Conservation (phyloP, 306 rosid species). For the Crataegus laevigata region DNA sequence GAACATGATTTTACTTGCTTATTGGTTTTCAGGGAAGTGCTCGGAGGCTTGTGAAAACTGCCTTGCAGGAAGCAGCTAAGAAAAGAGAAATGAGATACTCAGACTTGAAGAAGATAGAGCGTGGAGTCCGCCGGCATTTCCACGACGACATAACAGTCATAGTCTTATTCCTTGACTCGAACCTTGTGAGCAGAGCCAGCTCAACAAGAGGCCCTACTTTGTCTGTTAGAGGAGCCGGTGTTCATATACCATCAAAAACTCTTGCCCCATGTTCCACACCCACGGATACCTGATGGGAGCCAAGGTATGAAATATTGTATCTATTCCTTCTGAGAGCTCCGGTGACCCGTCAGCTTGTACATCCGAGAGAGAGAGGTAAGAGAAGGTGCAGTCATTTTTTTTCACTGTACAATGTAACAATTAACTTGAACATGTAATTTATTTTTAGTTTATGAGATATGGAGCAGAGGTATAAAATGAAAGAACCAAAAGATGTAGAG, state of each 20-base stretch:
- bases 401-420: conserved; percentile 31
- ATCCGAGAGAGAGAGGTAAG: conserved; percentile 14
- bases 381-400: conserved; percentile 22
- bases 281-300: conserved; percentile 25
- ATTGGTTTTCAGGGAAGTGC: conserved; percentile 68
- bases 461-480: conserved; percentile 16
- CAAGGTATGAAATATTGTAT: conserved; percentile 15
- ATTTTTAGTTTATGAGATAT: conserved; percentile 30
- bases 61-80: conserved; percentile 85
- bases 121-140: conserved; percentile 89
- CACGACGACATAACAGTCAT: conserved; percentile 84
- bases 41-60: conserved; percentile 65
- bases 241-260: conserved; percentile 32
- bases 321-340: conserved; percentile 20
- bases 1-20: conserved; percentile 10
- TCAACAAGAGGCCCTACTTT: conserved; percentile 42
- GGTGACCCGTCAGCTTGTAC: conserved; percentile 20
- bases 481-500: conserved; percentile 24
- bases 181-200: conserved; percentile 72
- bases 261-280: conserved; percentile 35
- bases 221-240: conserved; percentile 70
- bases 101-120: conserved; percentile 76
- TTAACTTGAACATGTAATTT: conserved; percentile 30
- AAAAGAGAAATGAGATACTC: conserved; percentile 94
- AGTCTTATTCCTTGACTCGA: conserved; percentile 67